Evolutionary conservation across 208 protist species (phyloP).

Genomic region (Wallacemonas rigidus): DNA sequence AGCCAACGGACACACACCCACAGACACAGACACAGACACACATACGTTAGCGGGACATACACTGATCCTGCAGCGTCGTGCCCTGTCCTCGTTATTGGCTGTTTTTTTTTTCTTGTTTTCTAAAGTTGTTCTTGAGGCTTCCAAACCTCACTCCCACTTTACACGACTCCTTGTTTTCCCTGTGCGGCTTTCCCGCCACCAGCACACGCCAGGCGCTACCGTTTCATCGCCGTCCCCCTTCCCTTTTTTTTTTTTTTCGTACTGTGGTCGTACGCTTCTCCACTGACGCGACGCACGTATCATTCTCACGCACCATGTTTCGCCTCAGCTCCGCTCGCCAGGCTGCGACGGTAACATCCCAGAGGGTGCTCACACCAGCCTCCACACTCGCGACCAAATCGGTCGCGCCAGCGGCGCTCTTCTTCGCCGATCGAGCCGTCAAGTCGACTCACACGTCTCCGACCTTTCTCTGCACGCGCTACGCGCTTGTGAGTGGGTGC

Average conservation of each 20-base stretch:
- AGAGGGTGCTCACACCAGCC: neutral
- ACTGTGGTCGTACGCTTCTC: neutral
- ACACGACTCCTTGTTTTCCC: neutral
- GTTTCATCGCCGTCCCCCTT: conserved; percentile 1
- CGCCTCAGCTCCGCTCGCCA: neutral
- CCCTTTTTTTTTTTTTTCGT: conserved; percentile 5
- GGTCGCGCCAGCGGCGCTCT: conserved; percentile 29
- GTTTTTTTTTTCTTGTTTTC: neutral
- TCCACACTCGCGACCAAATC: neutral
- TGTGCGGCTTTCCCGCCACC: neutral
- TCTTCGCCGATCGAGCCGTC: conserved; percentile 78
- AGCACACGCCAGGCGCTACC: neutral
- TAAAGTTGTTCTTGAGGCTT: neutral
- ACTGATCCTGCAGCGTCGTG: too few relatives aligned
- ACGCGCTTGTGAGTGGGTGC: conserved; percentile 16
- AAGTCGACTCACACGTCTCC: conserved; percentile 49
- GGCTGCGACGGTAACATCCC: neutral
- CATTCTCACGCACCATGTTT: conserved; percentile 2
- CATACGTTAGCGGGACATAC: neutral
- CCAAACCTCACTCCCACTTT: neutral
- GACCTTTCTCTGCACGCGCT: conserved; percentile 57
- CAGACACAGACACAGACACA: neutral
- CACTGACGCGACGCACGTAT: neutral
- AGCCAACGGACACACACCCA: neutral
- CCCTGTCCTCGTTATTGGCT: too few relatives aligned